phyloP scores from a whole-genome alignment of 306 rosid genomes.

The Cyclanthera cordifolia region DNA sequence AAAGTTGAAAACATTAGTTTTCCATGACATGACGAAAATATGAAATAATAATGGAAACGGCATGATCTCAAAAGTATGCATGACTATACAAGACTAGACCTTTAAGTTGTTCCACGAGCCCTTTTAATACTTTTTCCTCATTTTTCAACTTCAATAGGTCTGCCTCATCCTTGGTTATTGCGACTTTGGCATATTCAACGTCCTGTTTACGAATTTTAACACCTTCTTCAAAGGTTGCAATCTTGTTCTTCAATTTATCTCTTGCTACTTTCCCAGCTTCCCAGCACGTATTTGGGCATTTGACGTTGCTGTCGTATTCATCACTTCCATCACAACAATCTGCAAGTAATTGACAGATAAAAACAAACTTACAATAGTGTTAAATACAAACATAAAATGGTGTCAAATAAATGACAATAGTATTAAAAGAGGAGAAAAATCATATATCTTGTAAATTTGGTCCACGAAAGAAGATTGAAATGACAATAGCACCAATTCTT shows the following conservation, averaged over 20 bases:
- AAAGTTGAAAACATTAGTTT: not conserved
- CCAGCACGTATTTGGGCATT: constrained; percentile 94
- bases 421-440: not conserved
- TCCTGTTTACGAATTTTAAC: constrained; percentile 46
- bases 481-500: not conserved
- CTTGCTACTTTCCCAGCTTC: constrained; percentile 89
- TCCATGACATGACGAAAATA: not conserved
- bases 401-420: constrained; percentile 1
- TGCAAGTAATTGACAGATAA: constrained; percentile 23
- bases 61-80: not conserved
- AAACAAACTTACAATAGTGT: not conserved
- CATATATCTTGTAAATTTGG: not conserved
- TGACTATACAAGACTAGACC: constrained; percentile 31
- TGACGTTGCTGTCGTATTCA: constrained; percentile 59
- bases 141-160: constrained; percentile 56
- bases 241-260: constrained; percentile 58
- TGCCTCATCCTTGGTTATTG: constrained; percentile 51
- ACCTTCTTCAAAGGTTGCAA: constrained; percentile 69
- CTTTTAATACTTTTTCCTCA: constrained; percentile 64
- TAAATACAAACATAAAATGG: not conserved
- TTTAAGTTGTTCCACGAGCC: constrained; percentile 67
- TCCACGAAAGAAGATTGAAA: not conserved
- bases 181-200: constrained; percentile 51
- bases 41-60: not conserved
- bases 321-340: constrained; percentile 99